A percentile compares a stretch with the other conserved stretches of the same genome.
Evolutionary conservation across 2,329 filamentous ascomycete genomes (phyloP).

Genomic region (Blastomyces emzantsi): DNA sequence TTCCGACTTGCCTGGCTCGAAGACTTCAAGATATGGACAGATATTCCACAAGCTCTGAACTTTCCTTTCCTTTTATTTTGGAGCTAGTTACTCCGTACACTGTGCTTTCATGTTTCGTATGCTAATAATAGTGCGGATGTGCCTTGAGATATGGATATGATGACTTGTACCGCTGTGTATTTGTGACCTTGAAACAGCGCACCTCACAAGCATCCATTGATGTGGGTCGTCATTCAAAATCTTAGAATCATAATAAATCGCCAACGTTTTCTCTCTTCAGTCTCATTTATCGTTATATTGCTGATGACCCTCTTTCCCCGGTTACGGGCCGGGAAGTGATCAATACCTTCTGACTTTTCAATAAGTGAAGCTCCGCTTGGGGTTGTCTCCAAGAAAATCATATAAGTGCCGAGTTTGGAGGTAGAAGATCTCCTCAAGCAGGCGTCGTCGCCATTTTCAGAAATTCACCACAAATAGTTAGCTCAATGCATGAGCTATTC

Average conservation of each 20-base stretch:
- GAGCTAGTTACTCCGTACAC: no score
- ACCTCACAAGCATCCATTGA: no score
- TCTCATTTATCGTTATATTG: neutral
- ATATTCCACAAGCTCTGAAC: no score
- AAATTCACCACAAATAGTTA: no score
- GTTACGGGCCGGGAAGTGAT: neutral
- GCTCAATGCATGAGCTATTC: neutral
- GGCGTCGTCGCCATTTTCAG: no score
- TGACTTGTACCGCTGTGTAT: neutral
- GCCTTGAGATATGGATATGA: neutral
- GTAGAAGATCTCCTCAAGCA: no score
- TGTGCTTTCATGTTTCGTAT: no score
- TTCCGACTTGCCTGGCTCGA: no score
- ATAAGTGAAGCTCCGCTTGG: neutral
- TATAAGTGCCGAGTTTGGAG: neutral
- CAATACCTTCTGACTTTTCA: neutral
- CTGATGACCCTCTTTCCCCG: neutral
- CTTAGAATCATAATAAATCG: neutral
- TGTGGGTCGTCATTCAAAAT: neutral
- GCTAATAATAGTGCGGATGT: no score
- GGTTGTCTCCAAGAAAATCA: neutral
- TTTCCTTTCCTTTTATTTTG: no score
- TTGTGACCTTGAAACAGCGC: neutral
- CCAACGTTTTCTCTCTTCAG: neutral
- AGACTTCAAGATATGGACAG: no score